Evolutionary conservation across 345 rosid genomes (phyloP).

Genomic region (Eucalyptus victrix): DNA sequence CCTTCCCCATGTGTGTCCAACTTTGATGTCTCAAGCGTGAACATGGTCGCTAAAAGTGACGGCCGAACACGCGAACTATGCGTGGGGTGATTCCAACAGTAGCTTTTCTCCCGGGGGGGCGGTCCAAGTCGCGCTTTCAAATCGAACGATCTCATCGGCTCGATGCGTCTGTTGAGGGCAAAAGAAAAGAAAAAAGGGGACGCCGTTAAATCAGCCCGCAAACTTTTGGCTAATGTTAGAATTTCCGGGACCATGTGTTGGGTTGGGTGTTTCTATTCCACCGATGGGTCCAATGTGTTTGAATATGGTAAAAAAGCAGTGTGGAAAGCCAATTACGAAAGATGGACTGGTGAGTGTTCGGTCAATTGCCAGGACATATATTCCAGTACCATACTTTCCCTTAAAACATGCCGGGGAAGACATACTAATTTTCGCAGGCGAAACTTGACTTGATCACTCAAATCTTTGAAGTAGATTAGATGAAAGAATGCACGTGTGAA

Average conservation of each 20-base stretch:
- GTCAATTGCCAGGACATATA: neutral
- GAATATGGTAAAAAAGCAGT: neutral
- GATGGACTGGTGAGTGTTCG: neutral
- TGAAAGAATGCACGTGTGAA: neutral
- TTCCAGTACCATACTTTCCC: neutral
- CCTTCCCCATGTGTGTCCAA: neutral
- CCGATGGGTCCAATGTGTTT: constrained; percentile 22
- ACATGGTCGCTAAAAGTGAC: neutral
- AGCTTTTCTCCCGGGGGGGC: neutral
- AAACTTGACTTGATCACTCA: neutral
- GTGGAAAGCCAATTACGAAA: neutral
- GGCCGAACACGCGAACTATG: neutral
- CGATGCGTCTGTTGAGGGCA: neutral
- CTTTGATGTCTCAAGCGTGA: neutral
- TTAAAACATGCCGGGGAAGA: neutral
- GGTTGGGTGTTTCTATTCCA: constrained; percentile 15
- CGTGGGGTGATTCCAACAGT: neutral
- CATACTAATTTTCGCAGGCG: neutral
- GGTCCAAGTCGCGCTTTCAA: neutral
- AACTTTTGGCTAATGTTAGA: constrained; percentile 3
- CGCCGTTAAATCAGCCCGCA: neutral
- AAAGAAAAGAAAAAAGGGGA: neutral
- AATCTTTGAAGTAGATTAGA: neutral
- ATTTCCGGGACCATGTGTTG: constrained; percentile 17
- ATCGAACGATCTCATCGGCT: neutral